Conservation (phyloP, 2,329 filamentous ascomycete genomes). For the Fusarium sp. region DNA sequence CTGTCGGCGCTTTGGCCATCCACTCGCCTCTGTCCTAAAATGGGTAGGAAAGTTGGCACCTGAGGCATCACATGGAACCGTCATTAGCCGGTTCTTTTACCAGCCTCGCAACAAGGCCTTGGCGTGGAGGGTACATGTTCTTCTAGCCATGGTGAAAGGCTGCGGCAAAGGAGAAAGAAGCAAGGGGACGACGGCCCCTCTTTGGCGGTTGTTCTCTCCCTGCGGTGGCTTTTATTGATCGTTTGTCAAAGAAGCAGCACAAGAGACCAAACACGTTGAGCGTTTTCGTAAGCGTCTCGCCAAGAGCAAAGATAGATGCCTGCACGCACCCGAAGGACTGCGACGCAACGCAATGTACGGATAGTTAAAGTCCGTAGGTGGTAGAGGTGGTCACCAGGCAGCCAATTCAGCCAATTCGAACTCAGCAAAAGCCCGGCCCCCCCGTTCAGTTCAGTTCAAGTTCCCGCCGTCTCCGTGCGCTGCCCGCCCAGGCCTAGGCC, state of each 20-base stretch:
- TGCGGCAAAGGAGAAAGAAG: neutral
- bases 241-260: conserved; percentile 3
- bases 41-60: conserved; percentile 5
- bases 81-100: conserved; percentile 14
- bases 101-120: conserved; percentile 20
- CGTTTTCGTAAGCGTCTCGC: neutral
- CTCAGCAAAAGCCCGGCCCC: conserved; percentile 27
- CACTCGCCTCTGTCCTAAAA: neutral
- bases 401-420: conserved; percentile 10
- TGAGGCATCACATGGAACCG: conserved; percentile 33
- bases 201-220: neutral
- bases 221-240: neutral
- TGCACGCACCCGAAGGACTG: neutral
- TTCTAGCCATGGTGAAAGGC: neutral
- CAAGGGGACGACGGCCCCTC: neutral
- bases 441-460: conserved; percentile 10
- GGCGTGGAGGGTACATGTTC: conserved; percentile 2
- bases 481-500: conserved; percentile 7
- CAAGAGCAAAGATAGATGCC: conserved; percentile 10
- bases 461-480: conserved; percentile 31
- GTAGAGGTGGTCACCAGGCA: neutral
- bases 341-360: neutral
- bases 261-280: neutral
- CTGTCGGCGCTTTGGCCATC: neutral
- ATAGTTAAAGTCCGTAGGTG: neutral